Evolutionary conservation across 129 eudicot genomes (phyloP), one percentile per base, ranked within the genome.

Genomic region (Gnaphalium uliginosum): DNA sequence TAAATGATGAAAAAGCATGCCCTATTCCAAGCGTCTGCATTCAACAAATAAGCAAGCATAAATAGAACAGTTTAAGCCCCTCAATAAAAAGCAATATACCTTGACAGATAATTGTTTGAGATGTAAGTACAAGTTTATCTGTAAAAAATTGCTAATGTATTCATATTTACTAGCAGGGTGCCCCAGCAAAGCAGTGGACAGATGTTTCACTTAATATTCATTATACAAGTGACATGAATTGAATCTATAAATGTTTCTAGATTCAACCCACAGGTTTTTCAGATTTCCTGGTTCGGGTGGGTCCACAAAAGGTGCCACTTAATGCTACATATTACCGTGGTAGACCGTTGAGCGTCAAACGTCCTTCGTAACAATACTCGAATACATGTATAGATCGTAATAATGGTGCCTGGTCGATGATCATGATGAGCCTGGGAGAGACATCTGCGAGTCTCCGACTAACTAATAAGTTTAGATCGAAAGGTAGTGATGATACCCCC

Each of bases 21-120:
- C 87, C 93, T 64, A 94, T 88, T 64, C 99, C 99, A 77, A 94
- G 97, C 68, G 99, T 94, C 99, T 91, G 97, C 85, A 85, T 15
- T 72, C 58, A 37, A 71, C 6, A 27, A 29, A 37, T 14, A 1
- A 59, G 48, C 62, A 51, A 69, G 30, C 66, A 29, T 24, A 57
- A n/a, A 56, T 19, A 56, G 53, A 14, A 46, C 53, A 46, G n/a
- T 46, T 46, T 46, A 13, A 13, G 0, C 53, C 18, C 17, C 53
- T 13, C 18, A 46, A 46, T 9, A 4, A 53, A 24, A 39, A 68
- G 14, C 13, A 39, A 39, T 39, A 9, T 46, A 46, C 53, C 18
- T 46, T 46, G 53, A 46, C n/a, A 46, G n/a, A 46, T 46, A 46
- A 2, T 1, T 46, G 1, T 11, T 46, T 46, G 14, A 46, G 53